Base-by-base conservation (phyloP, 768 basidiomycete species). In the Panellus pusillus region DNA sequence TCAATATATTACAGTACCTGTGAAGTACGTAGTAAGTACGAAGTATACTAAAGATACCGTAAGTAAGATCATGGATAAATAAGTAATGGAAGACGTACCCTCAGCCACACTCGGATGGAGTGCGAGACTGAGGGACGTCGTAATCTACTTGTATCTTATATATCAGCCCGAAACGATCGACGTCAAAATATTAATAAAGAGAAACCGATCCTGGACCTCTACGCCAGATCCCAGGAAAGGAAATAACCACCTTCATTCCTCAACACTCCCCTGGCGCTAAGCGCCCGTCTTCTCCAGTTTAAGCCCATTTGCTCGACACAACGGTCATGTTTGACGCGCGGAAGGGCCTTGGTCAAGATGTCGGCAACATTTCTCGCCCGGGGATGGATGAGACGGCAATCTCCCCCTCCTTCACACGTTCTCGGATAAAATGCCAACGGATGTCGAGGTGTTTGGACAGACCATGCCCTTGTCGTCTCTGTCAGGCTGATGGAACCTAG, bases 271-370 rank as follows among this genome's bases (percentile, higher is more conserved):
- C 38, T 39, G 38, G 38, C 38, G 38, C 1, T 1, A 6, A 39
- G 38, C 38, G 8, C 2, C 6, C 38, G 7, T 39, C 9, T 14
- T 6, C 38, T 39, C 38, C 38, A 39, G n/a, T 39, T 14, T 4
- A 39, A 6, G 1, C 38, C 38, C 38, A 39, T 2, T n/a, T 39
- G 9, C 6, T 6, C n/a, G 13, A 32, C 7, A 32, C 13, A 13
- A 35, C n/a, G 27, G 36, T 54, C 52, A 27, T 54, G 52, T 3
- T 27, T 28, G 1, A 11, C 17, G 8, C 52, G 52, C 1, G 38
- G 38, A 3, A 71, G 53, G 1, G 56, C 49, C 60, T 71, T 72
- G 18, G 68, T 72, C 28, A 72, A 51, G 9, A 65, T 48, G 51
- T 72, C 70, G 6, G 71, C 68, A 2, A 58, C 4, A 44, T 64